A percentile compares a stretch with the other conserved stretches of the same genome.
phyloP scores from a whole-genome alignment of 2,329 filamentous ascomycete genomes.

The Colletotrichum ledebouriae region DNA sequence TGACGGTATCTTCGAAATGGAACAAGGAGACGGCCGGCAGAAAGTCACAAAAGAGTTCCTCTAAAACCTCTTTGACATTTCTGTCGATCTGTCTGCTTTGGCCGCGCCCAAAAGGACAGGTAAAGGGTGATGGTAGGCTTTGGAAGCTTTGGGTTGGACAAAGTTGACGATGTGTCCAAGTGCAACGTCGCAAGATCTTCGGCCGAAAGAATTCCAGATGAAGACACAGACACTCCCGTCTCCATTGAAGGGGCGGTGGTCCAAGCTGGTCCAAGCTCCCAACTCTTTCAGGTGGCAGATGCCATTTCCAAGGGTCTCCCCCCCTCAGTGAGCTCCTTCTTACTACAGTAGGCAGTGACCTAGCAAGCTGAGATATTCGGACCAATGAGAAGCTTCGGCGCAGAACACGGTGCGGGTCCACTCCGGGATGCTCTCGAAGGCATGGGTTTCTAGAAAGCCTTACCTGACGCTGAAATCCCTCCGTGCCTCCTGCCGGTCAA shows the following conservation, averaged over 20 bases:
- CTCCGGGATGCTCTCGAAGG: conserved; percentile 19
- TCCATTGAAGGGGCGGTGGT: conserved; percentile 6
- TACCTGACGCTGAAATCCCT: conserved; percentile 29
- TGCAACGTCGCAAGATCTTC: conserved; percentile 8
- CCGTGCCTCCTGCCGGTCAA: conserved; percentile 12
- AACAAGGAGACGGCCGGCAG: background rate
- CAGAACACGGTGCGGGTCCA: background rate
- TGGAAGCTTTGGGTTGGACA: background rate
- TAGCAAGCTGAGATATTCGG: background rate
- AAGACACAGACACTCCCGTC: no score
- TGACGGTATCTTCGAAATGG: background rate
- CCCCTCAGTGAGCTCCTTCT: background rate
- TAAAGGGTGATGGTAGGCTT: background rate
- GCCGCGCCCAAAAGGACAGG: background rate
- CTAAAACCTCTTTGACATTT: conserved; percentile 1
- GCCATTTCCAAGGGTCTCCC: conserved; percentile 8
- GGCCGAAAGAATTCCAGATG: background rate
- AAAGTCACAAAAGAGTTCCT: background rate
- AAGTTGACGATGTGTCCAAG: conserved; percentile 21
- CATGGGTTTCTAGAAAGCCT: conserved; percentile 17
- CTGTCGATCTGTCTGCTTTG: conserved; percentile 13
- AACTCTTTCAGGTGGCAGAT: conserved; percentile 10
- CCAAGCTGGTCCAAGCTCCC: conserved; percentile 32
- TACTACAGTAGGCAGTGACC: no score
- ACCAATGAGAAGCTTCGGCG: conserved; percentile 10